Evolutionary conservation across 192 early-diverging fungal species (phyloP), one percentile per base, ranked within the genome.

Genomic region (Linnemannia hyalina): DNA sequence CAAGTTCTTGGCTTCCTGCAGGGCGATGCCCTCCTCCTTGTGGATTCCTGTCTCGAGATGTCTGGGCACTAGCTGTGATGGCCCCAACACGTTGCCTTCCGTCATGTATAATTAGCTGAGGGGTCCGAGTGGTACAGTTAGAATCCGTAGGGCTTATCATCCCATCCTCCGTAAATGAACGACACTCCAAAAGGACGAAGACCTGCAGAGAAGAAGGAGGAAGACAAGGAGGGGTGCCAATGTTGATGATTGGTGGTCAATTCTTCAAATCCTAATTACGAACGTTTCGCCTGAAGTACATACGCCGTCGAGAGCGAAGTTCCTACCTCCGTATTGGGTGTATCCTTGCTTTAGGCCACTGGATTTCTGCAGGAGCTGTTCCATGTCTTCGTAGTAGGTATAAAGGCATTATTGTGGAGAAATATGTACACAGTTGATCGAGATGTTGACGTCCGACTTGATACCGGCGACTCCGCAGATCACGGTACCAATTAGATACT

Each of bases 81-180:
- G 97, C 96, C 44, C 99, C 99, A 87, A 99, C 97, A 98, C 49
- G 96, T 97, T 10, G 99, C 97, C 88, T 98, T 99, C 99, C 99
- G 99, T 72, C 98, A 98, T 85, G 95, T 93, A 90, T 99, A 99
- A 92, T 99, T 99, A 70, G 98, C 99, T 3, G 97, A 97, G 1
- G 99, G 99, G 90, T 99, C 99, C 26, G 97, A 98, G 89, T 97
- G 97, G 88, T 99, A 99, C 44, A 99, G 93, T 89, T 99, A 98
- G 93, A 99, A 98, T 23, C 97, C 98, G 83, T 91, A 89, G 63
- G 95, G 92, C 38, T 94, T 35, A 35, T 35, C 88, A 87, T 99
- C 99, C 89, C 95, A 96, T 40, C 99, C 98, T 35, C 97, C 99
- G 81, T 97, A 99, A 75, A 99, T 91, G 88, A 99, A 99, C 32